Evolutionary conservation across 2,329 filamentous ascomycete genomes (phyloP).

Genomic region (Colletotrichum sp.): DNA sequence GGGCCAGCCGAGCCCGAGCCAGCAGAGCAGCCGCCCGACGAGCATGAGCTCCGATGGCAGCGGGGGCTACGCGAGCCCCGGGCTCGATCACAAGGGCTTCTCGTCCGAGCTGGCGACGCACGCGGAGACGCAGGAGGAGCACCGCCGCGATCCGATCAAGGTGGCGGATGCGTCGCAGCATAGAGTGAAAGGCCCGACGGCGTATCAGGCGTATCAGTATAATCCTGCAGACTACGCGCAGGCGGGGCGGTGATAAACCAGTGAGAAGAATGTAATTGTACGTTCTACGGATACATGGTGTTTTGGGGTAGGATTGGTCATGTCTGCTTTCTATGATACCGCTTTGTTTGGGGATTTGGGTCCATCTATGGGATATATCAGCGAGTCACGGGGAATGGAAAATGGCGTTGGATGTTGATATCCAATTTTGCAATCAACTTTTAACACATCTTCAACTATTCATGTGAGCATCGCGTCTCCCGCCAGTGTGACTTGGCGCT

Average conservation of each 20-base stretch:
- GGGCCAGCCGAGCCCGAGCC: conserved; percentile 33
- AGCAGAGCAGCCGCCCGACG: conserved; percentile 36
- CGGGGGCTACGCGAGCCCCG: conserved; percentile 41
- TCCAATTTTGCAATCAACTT: neutral
- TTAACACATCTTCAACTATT: accelerated
- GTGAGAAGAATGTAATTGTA: neutral
- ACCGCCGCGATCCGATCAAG: conserved; percentile 25
- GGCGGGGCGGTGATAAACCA: neutral
- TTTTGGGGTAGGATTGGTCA: neutral
- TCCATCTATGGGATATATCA: neutral
- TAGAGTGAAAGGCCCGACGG: conserved; percentile 2
- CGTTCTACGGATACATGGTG: neutral
- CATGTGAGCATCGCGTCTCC: neutral
- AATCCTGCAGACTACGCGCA: conserved; percentile 45
- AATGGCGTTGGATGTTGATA: neutral
- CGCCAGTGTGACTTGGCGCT: too few species aligned
- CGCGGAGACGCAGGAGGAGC: conserved; percentile 51
- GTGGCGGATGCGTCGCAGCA: conserved; percentile 7
- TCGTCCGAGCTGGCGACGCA: conserved; percentile 52
- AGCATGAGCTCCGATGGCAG: conserved; percentile 36
- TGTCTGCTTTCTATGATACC: conserved; percentile 14
- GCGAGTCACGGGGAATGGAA: neutral
- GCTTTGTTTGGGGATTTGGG: neutral
- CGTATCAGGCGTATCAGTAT: conserved; percentile 33
- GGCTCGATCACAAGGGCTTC: conserved; percentile 45